phyloP scores from a whole-genome alignment of 768 basidiomycete genomes.

The Rhodocollybia butyracea region DNA sequence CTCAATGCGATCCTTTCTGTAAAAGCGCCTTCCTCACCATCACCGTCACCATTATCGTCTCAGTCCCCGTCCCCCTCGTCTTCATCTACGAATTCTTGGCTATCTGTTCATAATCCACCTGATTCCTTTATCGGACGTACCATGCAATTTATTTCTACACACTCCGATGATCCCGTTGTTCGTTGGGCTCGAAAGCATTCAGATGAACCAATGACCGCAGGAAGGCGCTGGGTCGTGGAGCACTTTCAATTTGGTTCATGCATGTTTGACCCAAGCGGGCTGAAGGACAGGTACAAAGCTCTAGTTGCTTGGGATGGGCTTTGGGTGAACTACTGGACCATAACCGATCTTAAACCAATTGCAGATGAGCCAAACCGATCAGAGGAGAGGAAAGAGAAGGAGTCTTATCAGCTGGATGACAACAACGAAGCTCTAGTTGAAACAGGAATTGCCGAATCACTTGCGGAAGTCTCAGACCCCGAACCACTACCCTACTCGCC shows the following conservation, averaged over 20 bases:
- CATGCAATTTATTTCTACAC: slow-evolving; percentile 34
- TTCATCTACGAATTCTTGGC: slow-evolving; percentile 15
- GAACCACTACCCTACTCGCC: no score
- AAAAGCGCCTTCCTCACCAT: not conserved
- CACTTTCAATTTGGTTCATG: slow-evolving; percentile 55
- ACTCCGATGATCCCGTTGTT: slow-evolving; percentile 40
- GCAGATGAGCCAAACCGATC: slow-evolving; percentile 3
- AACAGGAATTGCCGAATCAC: slow-evolving; percentile 16
- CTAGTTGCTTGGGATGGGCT: slow-evolving; percentile 49
- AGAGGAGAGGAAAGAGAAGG: not conserved
- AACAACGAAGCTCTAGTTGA: slow-evolving; percentile 17
- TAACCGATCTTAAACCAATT: slow-evolving; percentile 29
- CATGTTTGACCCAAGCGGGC: slow-evolving; percentile 53
- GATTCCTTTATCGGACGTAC: slow-evolving; percentile 32
- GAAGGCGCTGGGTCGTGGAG: slow-evolving; percentile 50
- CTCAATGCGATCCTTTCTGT: not conserved
- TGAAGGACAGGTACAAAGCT: slow-evolving; percentile 45
- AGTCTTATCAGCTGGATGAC: slow-evolving; percentile 4
- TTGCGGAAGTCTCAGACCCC: not conserved
- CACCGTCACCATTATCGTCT: slow-evolving; percentile 10
- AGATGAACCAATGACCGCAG: slow-evolving; percentile 45
- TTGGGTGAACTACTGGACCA: slow-evolving; percentile 65
- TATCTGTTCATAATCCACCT: slow-evolving; percentile 11
- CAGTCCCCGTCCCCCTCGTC: slow-evolving; percentile 10
- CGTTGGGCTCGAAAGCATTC: slow-evolving; percentile 53